Base-by-base conservation (phyloP, 352 stramenopile species). In the Globisporangium parvum region DNA sequence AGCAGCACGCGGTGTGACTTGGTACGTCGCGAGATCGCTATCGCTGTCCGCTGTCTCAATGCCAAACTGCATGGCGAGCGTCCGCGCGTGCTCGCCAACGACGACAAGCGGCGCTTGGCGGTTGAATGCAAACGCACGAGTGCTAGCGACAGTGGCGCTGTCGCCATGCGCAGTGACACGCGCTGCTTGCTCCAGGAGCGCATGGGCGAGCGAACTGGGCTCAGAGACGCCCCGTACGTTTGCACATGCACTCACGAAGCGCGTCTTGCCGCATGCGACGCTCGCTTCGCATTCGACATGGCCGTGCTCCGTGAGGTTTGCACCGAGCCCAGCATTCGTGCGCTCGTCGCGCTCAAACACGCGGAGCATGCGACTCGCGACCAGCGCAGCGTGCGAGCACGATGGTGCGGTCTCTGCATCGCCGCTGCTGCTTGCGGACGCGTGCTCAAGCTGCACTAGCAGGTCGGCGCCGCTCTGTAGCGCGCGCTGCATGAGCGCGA, bases 221-320 rank as follows among this genome's bases (percentile, higher is more conserved):
- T 76, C 63, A 1, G 59, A 56, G 10, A 88, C 80, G 15, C 77
- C 80, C 0, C 57, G 50, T 6, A 87, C 71, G 40, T 56, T 59
- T 1, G 73, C 77, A 51, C 74, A 87, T n/a, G 67, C 72, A 15
- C 59, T 63, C 18, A 80, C 72, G 1, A 67, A 49, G 14, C 63
- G 51, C 9, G 68, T 70, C 2, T 59, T 53, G 10, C 79, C 79
- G 42, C 76, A 85, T 10, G 69, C 67, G 18, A 86, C 66, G 51
- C 69, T 84, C 12, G 72, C 74, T 35, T 87, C 79, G 47, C 76
- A 87, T 50, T 87, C 74, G 11, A 89, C 70, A 12, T 46, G 61
- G 11, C 75, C 66, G 3, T 60, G 9, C 39, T 75, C 69, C 9
- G 74, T 87, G 47, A 87, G 45, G 51, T 87, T 89, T n/a, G 76